Conservation (phyloP, 2,329 filamentous ascomycete species). For the Alternaria dauci region DNA sequence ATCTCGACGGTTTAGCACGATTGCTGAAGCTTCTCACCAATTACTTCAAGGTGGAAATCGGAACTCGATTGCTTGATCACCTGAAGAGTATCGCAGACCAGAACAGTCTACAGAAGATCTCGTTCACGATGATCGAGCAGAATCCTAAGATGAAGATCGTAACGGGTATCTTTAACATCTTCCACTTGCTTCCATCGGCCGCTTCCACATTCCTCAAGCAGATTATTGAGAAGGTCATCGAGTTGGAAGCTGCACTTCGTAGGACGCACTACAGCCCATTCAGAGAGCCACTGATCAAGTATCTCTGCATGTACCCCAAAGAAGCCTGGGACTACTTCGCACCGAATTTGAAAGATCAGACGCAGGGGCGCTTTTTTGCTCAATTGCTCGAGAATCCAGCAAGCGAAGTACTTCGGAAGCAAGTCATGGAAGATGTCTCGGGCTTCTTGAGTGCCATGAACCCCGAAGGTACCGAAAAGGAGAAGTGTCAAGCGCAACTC, state of each 20-base stretch:
- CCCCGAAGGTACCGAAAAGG: conserved; percentile 68
- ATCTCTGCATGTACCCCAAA: conserved; percentile 89
- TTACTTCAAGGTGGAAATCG: conserved; percentile 99
- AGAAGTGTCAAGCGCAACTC: conserved; percentile 79
- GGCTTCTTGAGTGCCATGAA: conserved; percentile 73
- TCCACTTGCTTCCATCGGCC: conserved; percentile 90
- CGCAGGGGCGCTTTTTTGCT: conserved; percentile 88
- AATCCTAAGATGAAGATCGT: conserved; percentile 93
- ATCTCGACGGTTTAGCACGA: conserved; percentile 88
- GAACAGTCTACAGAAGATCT: conserved; percentile 82
- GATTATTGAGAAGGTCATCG: conserved; percentile 87
- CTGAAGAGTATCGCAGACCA: conserved; percentile 89
- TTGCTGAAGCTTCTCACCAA: conserved; percentile 91
- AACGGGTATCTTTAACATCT: conserved; percentile 93
- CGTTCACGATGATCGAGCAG: conserved; percentile 94
- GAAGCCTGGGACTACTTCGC: conserved; percentile 85
- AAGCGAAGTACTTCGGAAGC: conserved; percentile 77
- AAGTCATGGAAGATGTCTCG: conserved; percentile 76
- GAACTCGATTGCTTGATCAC: conserved; percentile 89
- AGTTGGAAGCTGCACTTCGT: conserved; percentile 83
- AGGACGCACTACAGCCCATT: conserved; percentile 92
- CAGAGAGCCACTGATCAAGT: conserved; percentile 87
- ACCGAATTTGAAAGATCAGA: conserved; percentile 81
- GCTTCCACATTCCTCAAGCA: conserved; percentile 91
- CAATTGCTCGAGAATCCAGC: conserved; percentile 81